Evolutionary conservation across 495 filamentous ascomycete genomes (phyloP).

Genomic region (Xylaria curta): DNA sequence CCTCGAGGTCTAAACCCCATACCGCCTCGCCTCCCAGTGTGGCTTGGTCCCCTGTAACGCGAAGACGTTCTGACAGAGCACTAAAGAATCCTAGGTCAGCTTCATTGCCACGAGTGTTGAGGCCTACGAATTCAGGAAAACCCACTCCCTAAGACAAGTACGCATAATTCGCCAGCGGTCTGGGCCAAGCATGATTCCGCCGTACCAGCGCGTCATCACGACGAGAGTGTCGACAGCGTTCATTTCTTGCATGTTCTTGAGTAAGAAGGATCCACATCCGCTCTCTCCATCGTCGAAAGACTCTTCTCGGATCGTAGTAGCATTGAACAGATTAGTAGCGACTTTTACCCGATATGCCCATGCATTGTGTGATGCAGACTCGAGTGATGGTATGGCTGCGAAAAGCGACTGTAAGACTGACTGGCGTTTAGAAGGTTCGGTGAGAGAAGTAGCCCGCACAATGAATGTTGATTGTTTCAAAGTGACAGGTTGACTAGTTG

Average conservation of each 20-base stretch:
- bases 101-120: neutral
- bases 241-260: constrained; percentile 81
- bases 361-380: constrained; percentile 58
- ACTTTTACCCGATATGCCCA: constrained; percentile 56
- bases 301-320: constrained; percentile 68
- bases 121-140: neutral
- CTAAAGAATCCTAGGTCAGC: constrained; percentile 29
- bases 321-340: constrained; percentile 37
- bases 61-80: constrained; percentile 53
- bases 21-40: constrained; percentile 59
- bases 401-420: constrained; percentile 49
- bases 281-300: constrained; percentile 93
- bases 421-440: constrained; percentile 43
- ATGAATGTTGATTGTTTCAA: constrained; percentile 59
- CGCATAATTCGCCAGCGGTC: constrained; percentile 72
- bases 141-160: constrained; percentile 44
- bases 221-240: constrained; percentile 82
- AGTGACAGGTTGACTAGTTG: constrained; percentile 48
- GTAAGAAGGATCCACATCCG: constrained; percentile 79
- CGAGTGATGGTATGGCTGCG: constrained; percentile 46
- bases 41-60: constrained; percentile 48
- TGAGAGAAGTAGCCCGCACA: constrained; percentile 53
- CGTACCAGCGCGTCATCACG: constrained; percentile 93
- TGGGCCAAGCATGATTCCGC: constrained; percentile 82
- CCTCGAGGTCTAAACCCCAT: constrained; percentile 82